These are phyloP conservation scores for Aspergillus sp. DNA, from an alignment of 2,329 filamentous ascomycete species.

Conservation along the genomic window DNA sequence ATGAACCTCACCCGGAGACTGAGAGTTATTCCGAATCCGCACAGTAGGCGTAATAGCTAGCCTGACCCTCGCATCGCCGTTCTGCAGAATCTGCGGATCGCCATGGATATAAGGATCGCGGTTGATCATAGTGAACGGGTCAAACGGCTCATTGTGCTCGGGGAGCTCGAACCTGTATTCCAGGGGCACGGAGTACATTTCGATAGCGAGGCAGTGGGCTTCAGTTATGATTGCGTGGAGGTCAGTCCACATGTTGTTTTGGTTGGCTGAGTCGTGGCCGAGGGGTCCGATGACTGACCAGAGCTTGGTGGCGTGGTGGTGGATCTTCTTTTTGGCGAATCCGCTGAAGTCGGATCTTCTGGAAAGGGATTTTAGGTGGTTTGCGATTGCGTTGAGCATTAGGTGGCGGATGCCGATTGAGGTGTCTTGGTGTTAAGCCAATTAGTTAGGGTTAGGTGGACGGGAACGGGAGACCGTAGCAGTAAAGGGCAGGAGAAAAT, in stretches of 20 bases:
- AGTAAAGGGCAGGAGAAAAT: no score
- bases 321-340: conserved; percentile 22
- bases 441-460: background rate
- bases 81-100: conserved; percentile 13
- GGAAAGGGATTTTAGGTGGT: conserved; percentile 20
- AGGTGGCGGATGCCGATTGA: conserved; percentile 19
- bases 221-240: conserved; percentile 26
- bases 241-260: conserved; percentile 19
- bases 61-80: conserved; percentile 16
- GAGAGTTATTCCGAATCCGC: conserved; percentile 19
- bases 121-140: conserved; percentile 26
- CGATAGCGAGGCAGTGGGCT: conserved; percentile 26
- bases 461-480: background rate
- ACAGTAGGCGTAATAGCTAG: conserved; percentile 25
- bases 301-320: conserved; percentile 19
- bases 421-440: conserved; percentile 16
- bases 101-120: conserved; percentile 19
- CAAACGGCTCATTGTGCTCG: conserved; percentile 21
- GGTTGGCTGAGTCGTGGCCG: conserved; percentile 13
- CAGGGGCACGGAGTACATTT: conserved; percentile 27
- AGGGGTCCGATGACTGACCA: conserved; percentile 25
- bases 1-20: conserved; percentile 5
- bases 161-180: conserved; percentile 29
- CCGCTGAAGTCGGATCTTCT: conserved; percentile 23
- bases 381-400: conserved; percentile 19